Evolutionary conservation across 805 yeast species (phyloP), one percentile per base, ranked within the genome.

Genomic region (Zygoascus flipseniorum): DNA sequence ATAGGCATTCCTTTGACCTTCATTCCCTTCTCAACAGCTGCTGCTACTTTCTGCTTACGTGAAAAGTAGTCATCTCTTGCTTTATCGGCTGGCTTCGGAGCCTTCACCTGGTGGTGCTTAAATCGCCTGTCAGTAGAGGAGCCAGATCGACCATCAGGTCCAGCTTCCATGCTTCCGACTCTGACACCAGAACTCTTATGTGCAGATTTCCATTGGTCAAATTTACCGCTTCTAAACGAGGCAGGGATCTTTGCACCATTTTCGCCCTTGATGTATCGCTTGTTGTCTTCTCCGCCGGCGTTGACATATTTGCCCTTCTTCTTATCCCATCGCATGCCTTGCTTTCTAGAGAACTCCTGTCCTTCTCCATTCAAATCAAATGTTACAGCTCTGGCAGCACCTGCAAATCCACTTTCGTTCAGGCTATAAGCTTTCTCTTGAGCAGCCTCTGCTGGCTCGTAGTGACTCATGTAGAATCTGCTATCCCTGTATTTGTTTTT

Each of bases 181-280:
- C 74, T 75, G 52, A 73, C 60, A 50, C 71, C 72, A 32, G 64
- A 61, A 47, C 81, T 75, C 52, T 76, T 75, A 67, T 89, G 79
- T 41, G 82, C 80, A 58, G 82, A 77, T 66, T 86, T 86, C 99
- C 99, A 93, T 44, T 83, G 85, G 52, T 90, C 98, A 64, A 81
- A 93, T 59, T 88, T 82, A 47, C 99, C 99, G 1, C 95, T 83
- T 65, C 87, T 78, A 72, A 83, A 89, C 13, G 93, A 78, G 1
- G 99, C 98, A 6, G 98, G 97, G 48, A 93, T 81, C 66, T 80
- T 81, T 62, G 85, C 89, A 8, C 99, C 99, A 68, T 88, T 84
- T 68, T 93, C 99, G 57, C 98, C 95, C 58, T 89, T 84, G 63
- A 93, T 93, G 70, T 77, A 92, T 71, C 88, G 90, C 31, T 58